These are phyloP conservation scores for Annulohypoxylon moriforme DNA, from an alignment of 495 filamentous ascomycete genomes.

Conservation along the genomic window DNA sequence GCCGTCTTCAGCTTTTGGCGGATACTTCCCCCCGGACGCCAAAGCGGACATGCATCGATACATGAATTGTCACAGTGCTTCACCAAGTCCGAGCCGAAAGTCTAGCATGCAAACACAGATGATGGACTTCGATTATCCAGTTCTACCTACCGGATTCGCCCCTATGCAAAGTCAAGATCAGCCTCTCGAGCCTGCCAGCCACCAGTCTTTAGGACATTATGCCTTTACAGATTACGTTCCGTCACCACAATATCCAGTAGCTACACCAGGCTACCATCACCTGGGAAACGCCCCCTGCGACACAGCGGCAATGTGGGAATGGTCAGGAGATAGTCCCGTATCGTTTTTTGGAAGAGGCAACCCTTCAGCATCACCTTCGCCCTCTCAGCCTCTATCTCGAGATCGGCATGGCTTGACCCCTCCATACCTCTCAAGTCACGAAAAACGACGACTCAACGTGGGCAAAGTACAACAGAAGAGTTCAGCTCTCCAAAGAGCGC, in stretches of 20 bases:
- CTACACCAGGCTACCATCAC: constrained; percentile 24
- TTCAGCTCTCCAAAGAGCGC: constrained; percentile 48
- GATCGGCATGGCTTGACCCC: constrained; percentile 30
- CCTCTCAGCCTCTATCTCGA: constrained; percentile 29
- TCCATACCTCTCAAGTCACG: constrained; percentile 31
- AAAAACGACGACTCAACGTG: constrained; percentile 41
- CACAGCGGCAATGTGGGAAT: constrained; percentile 37
- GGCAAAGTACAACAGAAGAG: constrained; percentile 50
- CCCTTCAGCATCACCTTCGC: constrained; percentile 37
- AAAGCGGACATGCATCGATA: constrained; percentile 38
- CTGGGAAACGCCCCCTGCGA: constrained; percentile 25
- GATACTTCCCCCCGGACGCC: constrained; percentile 47
- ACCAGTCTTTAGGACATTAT: constrained; percentile 27
- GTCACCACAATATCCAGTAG: constrained; percentile 30
- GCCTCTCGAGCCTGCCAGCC: constrained; percentile 13
- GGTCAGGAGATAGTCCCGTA: constrained; percentile 39
- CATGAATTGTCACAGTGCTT: constrained; percentile 40
- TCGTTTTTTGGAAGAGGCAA: constrained; percentile 36
- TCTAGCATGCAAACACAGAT: constrained; percentile 36
- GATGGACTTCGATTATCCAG: constrained; percentile 39
- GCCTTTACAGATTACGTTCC: constrained; percentile 33
- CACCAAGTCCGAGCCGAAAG: constrained; percentile 41
- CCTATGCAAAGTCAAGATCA: constrained; percentile 24
- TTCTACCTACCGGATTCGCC: constrained; percentile 16
- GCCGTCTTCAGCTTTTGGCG: constrained; percentile 50